Percentiles rank a stretch among this genome's conserved stretches.
These are phyloP conservation scores for Epichloe sibirici DNA, from an alignment of 2,329 filamentous ascomycete genomes.

Conservation along the genomic window DNA sequence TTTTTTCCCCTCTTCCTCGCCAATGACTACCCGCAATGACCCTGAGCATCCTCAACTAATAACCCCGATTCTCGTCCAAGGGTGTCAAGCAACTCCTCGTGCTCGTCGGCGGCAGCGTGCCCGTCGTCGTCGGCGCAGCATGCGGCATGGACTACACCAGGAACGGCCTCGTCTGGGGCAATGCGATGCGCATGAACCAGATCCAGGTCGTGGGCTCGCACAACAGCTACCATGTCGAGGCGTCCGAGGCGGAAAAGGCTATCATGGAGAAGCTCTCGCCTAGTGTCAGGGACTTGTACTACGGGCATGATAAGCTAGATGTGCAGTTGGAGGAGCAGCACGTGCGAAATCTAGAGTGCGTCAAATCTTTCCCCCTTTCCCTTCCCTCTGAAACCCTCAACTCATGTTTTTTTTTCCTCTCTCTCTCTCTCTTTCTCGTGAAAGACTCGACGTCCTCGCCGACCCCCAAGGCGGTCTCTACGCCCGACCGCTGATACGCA, in stretches of 20 bases:
- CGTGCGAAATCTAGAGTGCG: slow-evolving; percentile 31
- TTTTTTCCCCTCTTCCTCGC: no score
- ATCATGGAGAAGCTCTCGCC: slow-evolving; percentile 26
- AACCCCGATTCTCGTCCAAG: not conserved
- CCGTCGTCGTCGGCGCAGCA: not conserved
- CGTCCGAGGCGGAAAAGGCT: slow-evolving; percentile 26
- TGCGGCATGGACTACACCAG: slow-evolving; percentile 10
- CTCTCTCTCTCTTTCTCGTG: not conserved
- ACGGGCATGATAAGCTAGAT: slow-evolving; percentile 32
- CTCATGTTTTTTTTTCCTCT: not conserved
- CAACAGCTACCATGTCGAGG: slow-evolving; percentile 38
- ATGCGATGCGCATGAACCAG: slow-evolving; percentile 34
- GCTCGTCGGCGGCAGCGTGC: not conserved
- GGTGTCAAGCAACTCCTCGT: not conserved
- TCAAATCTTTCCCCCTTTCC: not conserved
- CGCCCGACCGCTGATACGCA: slow-evolving; percentile 30
- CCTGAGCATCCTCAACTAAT: no score
- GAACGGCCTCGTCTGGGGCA: slow-evolving; percentile 21
- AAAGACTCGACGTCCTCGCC: slow-evolving; percentile 30
- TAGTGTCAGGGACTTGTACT: slow-evolving; percentile 30
- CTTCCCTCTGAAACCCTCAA: not conserved
- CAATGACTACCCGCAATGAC: no score
- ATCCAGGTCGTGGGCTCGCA: slow-evolving; percentile 39
- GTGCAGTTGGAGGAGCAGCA: slow-evolving; percentile 32
- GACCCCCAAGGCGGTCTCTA: slow-evolving; percentile 36